Base-by-base conservation (phyloP, 148 eudicot species). In the Silene latifolia region DNA sequence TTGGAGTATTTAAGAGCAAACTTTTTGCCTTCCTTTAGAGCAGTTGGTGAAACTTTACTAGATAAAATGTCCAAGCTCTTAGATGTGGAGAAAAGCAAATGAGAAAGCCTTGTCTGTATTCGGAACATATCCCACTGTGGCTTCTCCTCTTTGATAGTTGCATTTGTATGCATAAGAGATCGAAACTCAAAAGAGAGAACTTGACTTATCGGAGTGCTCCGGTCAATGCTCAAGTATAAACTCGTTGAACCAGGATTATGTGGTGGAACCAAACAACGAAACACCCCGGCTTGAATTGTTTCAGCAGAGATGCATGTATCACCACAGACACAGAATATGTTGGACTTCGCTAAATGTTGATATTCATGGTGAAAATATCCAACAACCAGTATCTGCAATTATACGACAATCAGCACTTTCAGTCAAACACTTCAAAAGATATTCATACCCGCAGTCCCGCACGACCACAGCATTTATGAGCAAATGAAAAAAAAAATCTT, bases 1-100 rank as follows among this genome's bases (percentile, higher is more conserved):
- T 85, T 79, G 12, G 86, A 80, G 64, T 88, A 82, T 74, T 87
- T 92, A 19, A 25, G 76, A 61, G 85, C 77, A 83, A 92, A 90
- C 46, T 21, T 83, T 87, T 83, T 86, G 63, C 91, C 99, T 76
- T 88, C 89, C 77, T 82, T 88, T 63, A 87, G 57, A 77, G 91
- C 80, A 79, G 70, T 77, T n/a, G 74, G 89, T 60, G 86, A 76
- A 59, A 82, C 76, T 83, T 83, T 82, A 75, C 76, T 69, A 63
- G 90, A 89, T 78, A 86, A 83, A 25, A 89, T 83, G 60, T 63
- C 84, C 68, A 92, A 81, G 82, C 80, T 81, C 84, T 85, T 92
- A 64, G 97, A 89, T 67, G 92, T 84, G 79, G 96, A 89, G 78
- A 92, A 95, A 20, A 95, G 90, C 84, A 95, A 82, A 81, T 73